Percentiles rank a stretch among this genome's conserved stretches.
phyloP scores from a whole-genome alignment of 108 stramenopile species.

The Fragilariopsis cylindrus region DNA sequence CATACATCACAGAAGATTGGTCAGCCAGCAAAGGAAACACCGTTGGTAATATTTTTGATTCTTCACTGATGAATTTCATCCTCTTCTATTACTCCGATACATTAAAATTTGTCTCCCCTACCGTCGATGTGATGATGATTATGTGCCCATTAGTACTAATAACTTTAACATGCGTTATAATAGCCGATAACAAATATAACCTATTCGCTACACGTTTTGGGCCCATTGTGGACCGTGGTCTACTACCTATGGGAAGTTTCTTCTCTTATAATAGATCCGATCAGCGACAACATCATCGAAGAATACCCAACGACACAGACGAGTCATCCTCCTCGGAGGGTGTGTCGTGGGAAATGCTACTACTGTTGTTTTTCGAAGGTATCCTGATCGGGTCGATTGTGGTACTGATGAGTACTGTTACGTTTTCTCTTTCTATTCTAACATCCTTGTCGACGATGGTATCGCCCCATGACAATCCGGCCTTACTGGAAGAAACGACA shows the following conservation, averaged over 20 bases:
- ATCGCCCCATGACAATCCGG: background rate
- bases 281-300: slow-evolving; percentile 5
- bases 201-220: slow-evolving; percentile 2
- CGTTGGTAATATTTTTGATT: background rate
- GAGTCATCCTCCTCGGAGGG: background rate
- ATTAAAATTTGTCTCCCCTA: background rate
- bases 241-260: background rate
- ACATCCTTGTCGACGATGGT: slow-evolving; percentile 6
- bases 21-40: background rate
- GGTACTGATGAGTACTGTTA: slow-evolving; percentile 1
- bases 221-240: slow-evolving; percentile 1
- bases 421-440: background rate
- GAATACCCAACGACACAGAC: slow-evolving; percentile 3
- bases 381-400: slow-evolving; percentile 11
- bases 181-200: slow-evolving; percentile 14
- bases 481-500: background rate
- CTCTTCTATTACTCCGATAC: background rate
- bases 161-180: background rate
- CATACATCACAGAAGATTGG: no score
- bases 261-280: background rate
- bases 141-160: background rate
- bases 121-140: slow-evolving; percentile 1
- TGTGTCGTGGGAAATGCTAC: slow-evolving; percentile 5
- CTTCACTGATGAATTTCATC: background rate
- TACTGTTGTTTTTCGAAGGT: slow-evolving; percentile 10